These are phyloP conservation scores for Fragaria ananassa DNA, from an alignment of 306 rosid species.

Conservation along the genomic window DNA sequence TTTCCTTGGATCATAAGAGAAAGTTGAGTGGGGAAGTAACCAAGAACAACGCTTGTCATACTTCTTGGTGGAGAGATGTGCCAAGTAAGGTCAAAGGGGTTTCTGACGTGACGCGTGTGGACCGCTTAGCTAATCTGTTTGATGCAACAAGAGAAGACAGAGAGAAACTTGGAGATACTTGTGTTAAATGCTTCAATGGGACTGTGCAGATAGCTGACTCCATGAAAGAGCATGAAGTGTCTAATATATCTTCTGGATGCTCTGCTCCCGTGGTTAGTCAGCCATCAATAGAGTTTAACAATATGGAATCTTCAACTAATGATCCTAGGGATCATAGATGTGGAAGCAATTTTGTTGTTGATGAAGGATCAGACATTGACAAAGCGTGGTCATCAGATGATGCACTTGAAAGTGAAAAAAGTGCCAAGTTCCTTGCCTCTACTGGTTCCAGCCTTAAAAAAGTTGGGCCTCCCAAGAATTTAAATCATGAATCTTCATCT, in stretches of 20 bases:
- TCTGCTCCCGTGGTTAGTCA: conserved; percentile 53
- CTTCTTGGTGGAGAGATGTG: conserved; percentile 64
- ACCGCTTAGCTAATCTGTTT: conserved; percentile 28
- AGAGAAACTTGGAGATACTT: conserved; percentile 27
- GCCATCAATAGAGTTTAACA: conserved; percentile 41
- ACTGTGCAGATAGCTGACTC: conserved; percentile 20
- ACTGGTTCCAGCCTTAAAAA: conserved; percentile 31
- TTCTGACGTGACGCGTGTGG: conserved; percentile 31
- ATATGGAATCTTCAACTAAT: conserved; percentile 37
- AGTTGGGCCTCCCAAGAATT: conserved; percentile 24
- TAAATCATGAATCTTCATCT: conserved; percentile 39
- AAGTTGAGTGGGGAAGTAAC: conserved; percentile 26
- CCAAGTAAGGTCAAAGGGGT: conserved; percentile 49
- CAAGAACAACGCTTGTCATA: conserved; percentile 23
- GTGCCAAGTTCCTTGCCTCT: conserved; percentile 33
- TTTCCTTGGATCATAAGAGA: conserved; percentile 30
- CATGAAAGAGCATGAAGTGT: conserved; percentile 45
- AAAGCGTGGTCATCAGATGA: conserved; percentile 49
- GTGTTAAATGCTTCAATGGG: conserved; percentile 29
- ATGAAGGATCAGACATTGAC: conserved; percentile 59
- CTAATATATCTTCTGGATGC: conserved; percentile 53
- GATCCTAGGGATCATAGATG: conserved; percentile 38
- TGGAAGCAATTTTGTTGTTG: conserved; percentile 38
- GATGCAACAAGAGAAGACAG: conserved; percentile 33
- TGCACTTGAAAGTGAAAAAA: conserved; percentile 48